Percentiles rank a stretch among this genome's conserved stretches.
phyloP scores from a whole-genome alignment of 305 asterid genomes.

The Withania somnifera region DNA sequence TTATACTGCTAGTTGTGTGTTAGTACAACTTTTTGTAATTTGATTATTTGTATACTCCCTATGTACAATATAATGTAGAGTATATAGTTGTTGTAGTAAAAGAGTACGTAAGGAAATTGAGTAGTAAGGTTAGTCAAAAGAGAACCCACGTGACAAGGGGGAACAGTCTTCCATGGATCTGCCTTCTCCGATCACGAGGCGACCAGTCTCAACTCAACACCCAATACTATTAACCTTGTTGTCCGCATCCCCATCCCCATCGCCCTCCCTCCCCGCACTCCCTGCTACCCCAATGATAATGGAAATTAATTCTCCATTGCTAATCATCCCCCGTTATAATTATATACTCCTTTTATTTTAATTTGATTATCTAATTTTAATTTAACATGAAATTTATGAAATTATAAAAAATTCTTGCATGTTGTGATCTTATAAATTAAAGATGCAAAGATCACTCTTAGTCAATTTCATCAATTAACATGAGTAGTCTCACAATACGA shows the following conservation, averaged over 20 bases:
- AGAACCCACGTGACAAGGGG: constrained; percentile 43
- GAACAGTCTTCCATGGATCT: constrained; percentile 55
- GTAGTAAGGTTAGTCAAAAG: constrained; percentile 34
- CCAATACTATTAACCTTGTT: constrained; percentile 22
- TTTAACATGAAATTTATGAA: too few species aligned
- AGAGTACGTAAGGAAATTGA: neutral
- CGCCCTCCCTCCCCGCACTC: constrained; percentile 15
- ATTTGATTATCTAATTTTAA: too few species aligned
- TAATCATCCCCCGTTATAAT: too few species aligned
- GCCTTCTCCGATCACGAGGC: constrained; percentile 55
- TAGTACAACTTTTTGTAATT: neutral
- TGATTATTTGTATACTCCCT: neutral
- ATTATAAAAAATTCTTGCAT: too few species aligned
- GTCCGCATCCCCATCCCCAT: constrained; percentile 39
- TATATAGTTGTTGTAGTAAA: neutral
- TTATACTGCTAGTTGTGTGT: neutral
- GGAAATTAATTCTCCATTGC: neutral
- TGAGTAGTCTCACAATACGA: neutral
- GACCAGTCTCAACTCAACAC: constrained; percentile 21
- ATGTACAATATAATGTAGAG: neutral
- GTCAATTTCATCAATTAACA: neutral
- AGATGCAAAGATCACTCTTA: neutral
- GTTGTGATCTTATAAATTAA: too few species aligned
- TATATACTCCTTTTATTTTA: too few species aligned
- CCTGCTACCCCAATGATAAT: constrained; percentile 26